These are phyloP conservation scores for Fusarium nurragi DNA, from an alignment of 2,329 filamentous ascomycete genomes.

Conservation along the genomic window DNA sequence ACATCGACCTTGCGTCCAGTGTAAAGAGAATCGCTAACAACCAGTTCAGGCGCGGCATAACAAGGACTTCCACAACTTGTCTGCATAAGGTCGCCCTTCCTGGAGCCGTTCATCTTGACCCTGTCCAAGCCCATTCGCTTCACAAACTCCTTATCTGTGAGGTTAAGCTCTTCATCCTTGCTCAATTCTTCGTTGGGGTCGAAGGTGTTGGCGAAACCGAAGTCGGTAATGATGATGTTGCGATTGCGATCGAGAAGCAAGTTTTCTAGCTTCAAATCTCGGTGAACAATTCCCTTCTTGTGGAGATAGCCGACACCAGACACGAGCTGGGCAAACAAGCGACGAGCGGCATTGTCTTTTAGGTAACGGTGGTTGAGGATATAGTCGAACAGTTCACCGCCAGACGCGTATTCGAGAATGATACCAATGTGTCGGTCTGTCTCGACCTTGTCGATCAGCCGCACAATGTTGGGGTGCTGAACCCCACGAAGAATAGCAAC, in stretches of 20 bases:
- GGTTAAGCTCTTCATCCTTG: conserved; percentile 88
- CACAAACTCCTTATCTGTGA: conserved; percentile 88
- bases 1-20: conserved; percentile 98
- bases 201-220: conserved; percentile 98
- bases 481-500: conserved; percentile 89
- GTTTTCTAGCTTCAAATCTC: conserved; percentile 97
- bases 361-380: conserved; percentile 97
- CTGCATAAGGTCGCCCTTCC: conserved; percentile 96
- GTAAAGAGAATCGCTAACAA: conserved; percentile 96
- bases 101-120: conserved; percentile 75
- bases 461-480: conserved; percentile 96
- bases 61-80: conserved; percentile 98
- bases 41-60: conserved; percentile 95
- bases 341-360: conserved; percentile 89
- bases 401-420: conserved; percentile 97
- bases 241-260: conserved; percentile 92
- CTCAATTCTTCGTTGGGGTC: conserved; percentile 86
- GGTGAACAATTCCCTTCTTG: conserved; percentile 98
- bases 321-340: conserved; percentile 93
- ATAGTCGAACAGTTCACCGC: conserved; percentile 97
- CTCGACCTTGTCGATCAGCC: conserved; percentile 97
- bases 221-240: conserved; percentile 99
- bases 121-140: conserved; percentile 87
- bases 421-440: conserved; percentile 98
- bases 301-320: conserved; percentile 97